Evolutionary conservation across 2,329 filamentous ascomycete genomes (phyloP), one percentile per base, ranked within the genome.

Genomic region (Ambrosiella beaveri): DNA sequence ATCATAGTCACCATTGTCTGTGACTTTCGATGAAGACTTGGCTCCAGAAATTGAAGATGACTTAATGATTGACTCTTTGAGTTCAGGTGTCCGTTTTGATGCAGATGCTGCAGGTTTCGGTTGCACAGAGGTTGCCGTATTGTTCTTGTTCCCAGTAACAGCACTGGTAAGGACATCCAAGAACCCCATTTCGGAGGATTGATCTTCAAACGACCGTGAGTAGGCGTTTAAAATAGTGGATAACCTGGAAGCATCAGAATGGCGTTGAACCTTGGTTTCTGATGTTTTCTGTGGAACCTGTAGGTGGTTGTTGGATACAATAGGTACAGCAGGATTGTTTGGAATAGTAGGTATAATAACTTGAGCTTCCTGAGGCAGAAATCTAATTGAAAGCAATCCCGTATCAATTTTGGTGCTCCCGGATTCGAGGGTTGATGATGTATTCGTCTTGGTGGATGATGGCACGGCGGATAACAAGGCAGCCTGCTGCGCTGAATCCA

Each of bases 201-300:
- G 36, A 38, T 73, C 74, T 49, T 71, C 71, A 6, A 72, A 73
- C 51, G 71, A 73, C 61, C 70, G 68, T 55, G 75, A 75, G 64
- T 81, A 81, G 17, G 78, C 76, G 9, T 76, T 79, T 40, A 81
- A 63, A 9, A 81, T 67, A 64, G 77, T 80, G 12, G 73, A 77
- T 56, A 80, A 67, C 8, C 78, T 73, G 13, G 39, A 57, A 19
- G 38, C 35, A 15, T 60, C 59, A 47, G 75, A 74, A 39, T 54
- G 35, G 2, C 65, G 67, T 51, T 65, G 62, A 4, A 62, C 61
- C 39, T 62, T 62, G 17, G 36, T n/a, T 52, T 51, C 17, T 19
- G 47, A 11, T 13, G 35, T 37, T 57, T 63, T 60, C 63, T 64
- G 35, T 67, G 57, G 64, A 56, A 64, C 62, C 57, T 61, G 64